These are phyloP conservation scores for Moelleriella libera DNA, from an alignment of 2,329 filamentous ascomycete species.

Conservation along the genomic window DNA sequence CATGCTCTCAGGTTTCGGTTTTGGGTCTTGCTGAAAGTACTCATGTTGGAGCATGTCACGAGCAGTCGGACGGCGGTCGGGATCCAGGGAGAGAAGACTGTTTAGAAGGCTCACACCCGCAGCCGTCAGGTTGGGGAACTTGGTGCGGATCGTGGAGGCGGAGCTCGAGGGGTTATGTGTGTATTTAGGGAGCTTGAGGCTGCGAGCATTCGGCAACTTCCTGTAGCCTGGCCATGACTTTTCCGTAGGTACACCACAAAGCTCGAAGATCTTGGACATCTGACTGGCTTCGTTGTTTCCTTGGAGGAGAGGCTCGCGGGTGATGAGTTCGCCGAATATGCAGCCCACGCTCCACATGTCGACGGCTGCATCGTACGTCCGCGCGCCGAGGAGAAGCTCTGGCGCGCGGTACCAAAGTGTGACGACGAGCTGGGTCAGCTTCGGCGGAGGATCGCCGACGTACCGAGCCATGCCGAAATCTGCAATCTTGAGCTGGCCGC, in stretches of 20 bases:
- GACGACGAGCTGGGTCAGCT: slow-evolving; percentile 83
- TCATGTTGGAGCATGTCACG: slow-evolving; percentile 61
- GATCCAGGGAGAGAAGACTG: slow-evolving; percentile 61
- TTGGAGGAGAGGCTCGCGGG: slow-evolving; percentile 68
- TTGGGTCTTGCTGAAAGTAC: slow-evolving; percentile 82
- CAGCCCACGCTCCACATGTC: slow-evolving; percentile 97
- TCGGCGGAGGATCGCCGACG: slow-evolving; percentile 62
- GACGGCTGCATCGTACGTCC: slow-evolving; percentile 59
- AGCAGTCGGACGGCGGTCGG: slow-evolving; percentile 55
- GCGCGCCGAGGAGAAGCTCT: slow-evolving; percentile 72
- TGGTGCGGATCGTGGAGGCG: slow-evolving; percentile 50
- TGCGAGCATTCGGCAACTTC: slow-evolving; percentile 72
- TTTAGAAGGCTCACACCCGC: slow-evolving; percentile 59
- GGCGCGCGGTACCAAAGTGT: slow-evolving; percentile 95
- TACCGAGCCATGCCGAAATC: slow-evolving; percentile 98
- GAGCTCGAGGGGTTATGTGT: slow-evolving; percentile 21
- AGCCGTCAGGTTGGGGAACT: slow-evolving; percentile 68
- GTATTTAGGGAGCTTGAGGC: slow-evolving; percentile 52
- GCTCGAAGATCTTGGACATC: slow-evolving; percentile 72
- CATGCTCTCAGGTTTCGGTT: slow-evolving; percentile 79
- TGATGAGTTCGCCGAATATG: slow-evolving; percentile 84
- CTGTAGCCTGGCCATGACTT: slow-evolving; percentile 77
- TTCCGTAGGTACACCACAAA: slow-evolving; percentile 76
- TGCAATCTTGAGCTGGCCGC: slow-evolving; percentile 85
- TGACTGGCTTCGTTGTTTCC: slow-evolving; percentile 90